Percentiles rank a stretch among this genome's conserved stretches.
Conservation (phyloP, 106 monocot species). For the Dendrobium officinale region DNA sequence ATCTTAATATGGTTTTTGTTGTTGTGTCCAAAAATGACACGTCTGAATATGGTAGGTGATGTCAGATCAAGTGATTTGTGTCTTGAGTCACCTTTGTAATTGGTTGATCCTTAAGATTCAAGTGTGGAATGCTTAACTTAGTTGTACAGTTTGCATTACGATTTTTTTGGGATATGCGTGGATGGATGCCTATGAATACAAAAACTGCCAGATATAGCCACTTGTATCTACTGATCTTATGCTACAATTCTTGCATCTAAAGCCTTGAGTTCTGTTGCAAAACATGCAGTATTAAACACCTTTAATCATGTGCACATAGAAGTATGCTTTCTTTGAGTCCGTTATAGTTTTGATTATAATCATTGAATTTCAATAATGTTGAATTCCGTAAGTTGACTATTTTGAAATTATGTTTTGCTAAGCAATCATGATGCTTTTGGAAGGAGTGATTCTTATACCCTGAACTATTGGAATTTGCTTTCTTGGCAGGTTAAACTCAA, state of each 20-base stretch:
- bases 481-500: constrained; percentile 40
- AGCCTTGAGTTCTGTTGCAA: not conserved
- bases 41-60: no score
- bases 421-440: not conserved
- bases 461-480: not conserved
- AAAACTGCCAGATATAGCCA: not conserved
- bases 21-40: not conserved
- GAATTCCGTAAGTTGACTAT: not conserved
- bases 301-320: not conserved
- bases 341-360: not conserved
- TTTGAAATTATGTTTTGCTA: not conserved
- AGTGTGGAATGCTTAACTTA: not conserved
- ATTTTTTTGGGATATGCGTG: not conserved
- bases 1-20: no score
- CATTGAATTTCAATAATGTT: not conserved
- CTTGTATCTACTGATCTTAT: not conserved
- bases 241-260: not conserved
- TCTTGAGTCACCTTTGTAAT: not conserved
- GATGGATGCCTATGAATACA: not conserved
- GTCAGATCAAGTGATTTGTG: no score
- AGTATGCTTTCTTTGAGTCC: not conserved
- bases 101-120: not conserved
- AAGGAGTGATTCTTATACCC: not conserved
- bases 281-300: not conserved
- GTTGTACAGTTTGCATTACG: not conserved